These are phyloP conservation scores for Westerdykella ornata DNA, from an alignment of 2,329 filamentous ascomycete species.

Conservation along the genomic window DNA sequence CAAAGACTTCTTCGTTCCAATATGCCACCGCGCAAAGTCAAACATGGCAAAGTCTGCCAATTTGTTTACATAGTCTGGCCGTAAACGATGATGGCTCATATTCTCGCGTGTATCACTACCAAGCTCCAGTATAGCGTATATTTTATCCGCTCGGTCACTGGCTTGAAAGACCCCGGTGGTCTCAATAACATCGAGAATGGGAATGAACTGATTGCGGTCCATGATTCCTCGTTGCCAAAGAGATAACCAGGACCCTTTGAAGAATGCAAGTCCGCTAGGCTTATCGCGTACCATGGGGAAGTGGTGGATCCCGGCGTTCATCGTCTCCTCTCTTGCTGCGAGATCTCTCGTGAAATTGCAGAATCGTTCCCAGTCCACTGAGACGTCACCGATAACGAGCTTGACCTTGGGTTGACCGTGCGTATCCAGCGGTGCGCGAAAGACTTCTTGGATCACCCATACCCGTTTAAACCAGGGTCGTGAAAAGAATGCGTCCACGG, in stretches of 20 bases:
- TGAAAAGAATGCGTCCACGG: neutral
- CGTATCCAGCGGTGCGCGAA: neutral
- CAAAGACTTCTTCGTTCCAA: too few species aligned
- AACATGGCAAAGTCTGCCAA: too few species aligned
- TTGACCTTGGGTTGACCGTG: neutral
- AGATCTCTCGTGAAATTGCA: neutral
- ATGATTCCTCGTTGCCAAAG: neutral
- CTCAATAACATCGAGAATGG: neutral
- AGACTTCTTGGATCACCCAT: conserved; percentile 12
- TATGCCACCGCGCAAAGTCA: too few species aligned
- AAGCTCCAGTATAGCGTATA: conserved; percentile 7
- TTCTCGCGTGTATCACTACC: too few species aligned
- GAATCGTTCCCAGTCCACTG: neutral
- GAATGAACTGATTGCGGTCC: neutral
- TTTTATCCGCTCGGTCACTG: conserved; percentile 2
- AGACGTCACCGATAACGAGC: neutral
- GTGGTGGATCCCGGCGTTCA: neutral
- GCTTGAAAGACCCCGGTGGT: neutral
- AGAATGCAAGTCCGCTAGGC: neutral
- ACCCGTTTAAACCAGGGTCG: conserved; percentile 10
- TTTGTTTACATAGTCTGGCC: too few species aligned
- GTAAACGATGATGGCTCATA: too few species aligned
- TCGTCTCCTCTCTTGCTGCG: neutral
- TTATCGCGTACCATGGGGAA: neutral
- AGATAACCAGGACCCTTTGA: neutral